These are phyloP conservation scores for Omphalea diandra DNA, from an alignment of 441 rosid species.

Conservation along the genomic window DNA sequence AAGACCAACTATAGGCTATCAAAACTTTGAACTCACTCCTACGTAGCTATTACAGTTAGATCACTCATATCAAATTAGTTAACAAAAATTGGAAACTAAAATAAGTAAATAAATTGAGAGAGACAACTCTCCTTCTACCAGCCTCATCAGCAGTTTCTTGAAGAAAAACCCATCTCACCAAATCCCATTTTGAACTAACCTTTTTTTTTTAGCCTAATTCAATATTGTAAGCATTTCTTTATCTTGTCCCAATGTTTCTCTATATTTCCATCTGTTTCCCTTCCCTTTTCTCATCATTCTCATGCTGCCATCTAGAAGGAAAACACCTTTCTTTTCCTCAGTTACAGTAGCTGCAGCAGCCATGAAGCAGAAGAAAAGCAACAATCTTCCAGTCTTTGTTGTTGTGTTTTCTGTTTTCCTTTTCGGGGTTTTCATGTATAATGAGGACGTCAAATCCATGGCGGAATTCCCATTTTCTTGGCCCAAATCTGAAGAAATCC, in stretches of 20 bases:
- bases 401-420: slow-evolving; percentile 70
- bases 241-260: slow-evolving; percentile 31
- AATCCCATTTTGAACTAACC: slow-evolving; percentile 45
- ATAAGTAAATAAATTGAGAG: slow-evolving; percentile 26
- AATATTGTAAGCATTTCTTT: too few species aligned
- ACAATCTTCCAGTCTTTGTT: slow-evolving; percentile 65
- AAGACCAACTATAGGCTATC: slow-evolving; percentile 36
- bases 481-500: slow-evolving; percentile 42
- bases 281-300: slow-evolving; percentile 23
- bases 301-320: slow-evolving; percentile 67
- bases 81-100: slow-evolving; percentile 6
- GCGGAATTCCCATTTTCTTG: slow-evolving; percentile 81
- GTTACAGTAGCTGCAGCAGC: slow-evolving; percentile 46
- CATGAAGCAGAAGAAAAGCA: slow-evolving; percentile 81
- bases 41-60: too few species aligned
- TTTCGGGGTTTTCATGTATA: slow-evolving; percentile 87
- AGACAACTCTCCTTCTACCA: slow-evolving; percentile 59
- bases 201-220: too few species aligned
- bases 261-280: slow-evolving; percentile 27
- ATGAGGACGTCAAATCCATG: slow-evolving; percentile 82
- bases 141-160: slow-evolving; percentile 39
- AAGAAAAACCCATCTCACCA: slow-evolving; percentile 77
- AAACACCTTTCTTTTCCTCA: slow-evolving; percentile 43
- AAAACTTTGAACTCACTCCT: slow-evolving; percentile 48
- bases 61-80: slow-evolving; percentile 30